Evolutionary conservation across 345 rosid genomes (phyloP).

Genomic region (Sapria himalayana): DNA sequence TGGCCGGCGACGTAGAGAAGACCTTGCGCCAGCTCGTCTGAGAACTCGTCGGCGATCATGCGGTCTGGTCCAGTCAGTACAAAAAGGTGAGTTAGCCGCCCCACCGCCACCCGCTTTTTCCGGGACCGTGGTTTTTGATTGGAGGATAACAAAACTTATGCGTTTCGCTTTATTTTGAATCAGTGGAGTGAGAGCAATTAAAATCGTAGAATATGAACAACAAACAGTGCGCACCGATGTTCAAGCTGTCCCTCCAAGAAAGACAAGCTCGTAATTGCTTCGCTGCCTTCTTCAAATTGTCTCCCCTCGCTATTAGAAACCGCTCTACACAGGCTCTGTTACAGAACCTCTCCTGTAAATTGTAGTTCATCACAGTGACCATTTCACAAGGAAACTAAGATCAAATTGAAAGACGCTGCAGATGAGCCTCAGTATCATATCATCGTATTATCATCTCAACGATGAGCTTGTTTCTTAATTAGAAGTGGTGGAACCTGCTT

Average conservation of each 20-base stretch:
- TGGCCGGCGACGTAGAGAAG: slow-evolving; percentile 74
- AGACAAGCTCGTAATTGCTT: slow-evolving; percentile 65
- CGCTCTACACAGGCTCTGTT: slow-evolving; percentile 55
- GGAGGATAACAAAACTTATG: too few species aligned
- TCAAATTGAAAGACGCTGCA: too few species aligned
- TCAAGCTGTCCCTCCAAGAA: slow-evolving; percentile 66
- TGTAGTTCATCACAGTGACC: too few species aligned
- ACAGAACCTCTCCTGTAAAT: slow-evolving; percentile 78
- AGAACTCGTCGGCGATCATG: slow-evolving; percentile 83
- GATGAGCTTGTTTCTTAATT: too few species aligned
- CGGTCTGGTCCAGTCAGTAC: slow-evolving; percentile 22
- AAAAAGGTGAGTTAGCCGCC: too few species aligned
- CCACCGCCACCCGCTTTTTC: too few species aligned
- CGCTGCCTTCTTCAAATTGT: slow-evolving; percentile 62
- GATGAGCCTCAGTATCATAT: too few species aligned
- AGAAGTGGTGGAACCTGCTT: too few species aligned
- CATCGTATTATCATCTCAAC: too few species aligned
- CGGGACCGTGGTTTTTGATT: too few species aligned
- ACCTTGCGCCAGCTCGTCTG: slow-evolving; percentile 66
- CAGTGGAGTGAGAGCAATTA: slow-evolving; percentile 6
- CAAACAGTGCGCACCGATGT: slow-evolving; percentile 25
- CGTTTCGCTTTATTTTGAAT: slow-evolving; percentile 5
- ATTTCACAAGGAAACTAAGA: too few species aligned
- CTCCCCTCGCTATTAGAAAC: slow-evolving; percentile 59
- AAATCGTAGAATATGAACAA: background rate